Base-by-base conservation (phyloP, 2,329 filamentous ascomycete species). In the Apiospora hydei region DNA sequence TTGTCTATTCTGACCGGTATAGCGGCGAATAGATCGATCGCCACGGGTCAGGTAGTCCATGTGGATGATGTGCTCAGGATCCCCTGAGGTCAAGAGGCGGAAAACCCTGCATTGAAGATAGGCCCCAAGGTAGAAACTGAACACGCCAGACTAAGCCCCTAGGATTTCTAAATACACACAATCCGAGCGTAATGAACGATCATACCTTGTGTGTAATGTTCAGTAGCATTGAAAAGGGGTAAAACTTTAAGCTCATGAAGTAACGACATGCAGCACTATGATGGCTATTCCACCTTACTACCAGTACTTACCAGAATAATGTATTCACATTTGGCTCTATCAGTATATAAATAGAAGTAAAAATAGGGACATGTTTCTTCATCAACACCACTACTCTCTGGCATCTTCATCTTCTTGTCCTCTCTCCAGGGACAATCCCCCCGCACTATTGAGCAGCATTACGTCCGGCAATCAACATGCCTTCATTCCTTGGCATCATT, bases 1-100 rank as follows among this genome's bases (percentile, higher is more conserved):
- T 80, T 87, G 71, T 90, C 88, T 0, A 90, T 91, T 46, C 74
- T 90, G 71, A 90, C 88, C 0, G 89, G 89, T 0, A 89, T 91
- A 68, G 88, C 88, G 6, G 88, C 88, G 0, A 91, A 91, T 71
- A 82, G 81, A 72, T 90, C 88, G 0, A 88, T 91, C 30, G 84
- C 84, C 0, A 90, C 87, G 0, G 88, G 88, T 0, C 85, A 89
- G 72, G 85, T 88, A 0, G 85, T 91, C 0, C 85, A 85, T 47
- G 87, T 90, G 0, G 86, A 89, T 69, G 88, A 90, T 70, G 82
- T 87, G 5, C 69, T 87, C 30, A 78, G 72, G 69, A 78, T 83
- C 74, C 57, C 57, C 57, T 41, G 30, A 64, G 34, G 10, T 8
- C 26, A 34, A 2, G 16, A 13, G 3, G 6, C 26, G 2, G 26